Evolutionary conservation across 2,329 filamentous ascomycete genomes (phyloP), one percentile per base, ranked within the genome.

Genomic region (Colletotrichum sp.): DNA sequence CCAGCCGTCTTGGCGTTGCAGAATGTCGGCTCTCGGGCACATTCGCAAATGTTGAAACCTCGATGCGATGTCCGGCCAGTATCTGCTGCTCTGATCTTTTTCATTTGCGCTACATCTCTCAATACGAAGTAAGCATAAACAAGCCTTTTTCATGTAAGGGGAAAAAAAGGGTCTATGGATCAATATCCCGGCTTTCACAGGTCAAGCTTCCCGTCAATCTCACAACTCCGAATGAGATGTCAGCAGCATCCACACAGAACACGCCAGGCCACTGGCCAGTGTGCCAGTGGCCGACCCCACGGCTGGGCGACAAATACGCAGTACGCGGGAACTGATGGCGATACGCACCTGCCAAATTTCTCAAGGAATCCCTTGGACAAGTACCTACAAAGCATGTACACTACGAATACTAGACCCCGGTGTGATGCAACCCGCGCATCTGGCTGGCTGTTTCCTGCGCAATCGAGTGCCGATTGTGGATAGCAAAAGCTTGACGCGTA

Each of bases 171-270:
- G 26, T 55, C 14, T 10, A 30, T 62, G 70, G 70, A 62, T 56
- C 30, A 18, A 63, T 16, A 56, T 69, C 70, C 64, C 30, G 30
- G 64, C 21, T 28, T 43, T 62, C 67, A 21, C 55, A 38, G 61
- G 55, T 62, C 70, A 69, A 73, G 70, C 70, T 73, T 73, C 56
- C 55, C 64, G 24, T 73, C 64, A 73, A 63, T 69, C 56, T 69
- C 38, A 28, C 38, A 61, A 55, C 18, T n/a, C 28, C 21, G 16
- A 26, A 43, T 7, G 28, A 63, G 55, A 69, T 69, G 55, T 62
- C 64, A 69, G 56, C 56, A 69, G 56, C 56, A 69, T 26, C 55
- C 55, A 69, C 58, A 73, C 32, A 16, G 43, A 18, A 62, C 55
- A 26, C 26, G 30, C 10, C 70, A 36, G 52, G 38, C 26, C 13